A percentile compares a stretch with the other conserved stretches of the same genome.
Conservation (phyloP, 169 alveolate species). For the Cryptosporidium baileyi region DNA sequence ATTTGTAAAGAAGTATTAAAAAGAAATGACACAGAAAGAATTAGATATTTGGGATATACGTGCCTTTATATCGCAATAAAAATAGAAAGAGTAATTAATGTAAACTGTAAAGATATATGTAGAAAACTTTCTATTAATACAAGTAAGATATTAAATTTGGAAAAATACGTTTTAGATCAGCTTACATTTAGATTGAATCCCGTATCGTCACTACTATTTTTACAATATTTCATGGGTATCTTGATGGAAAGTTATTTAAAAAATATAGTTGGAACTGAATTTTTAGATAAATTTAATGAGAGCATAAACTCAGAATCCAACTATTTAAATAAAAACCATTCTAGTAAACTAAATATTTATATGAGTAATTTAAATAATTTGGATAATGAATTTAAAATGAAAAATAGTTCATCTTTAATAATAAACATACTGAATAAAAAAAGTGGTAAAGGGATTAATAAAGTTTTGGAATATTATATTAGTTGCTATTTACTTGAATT, state of each 20-base stretch:
- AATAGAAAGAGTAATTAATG: slow-evolving; percentile 34
- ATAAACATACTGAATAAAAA: slow-evolving; percentile 34
- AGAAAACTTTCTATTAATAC: background rate
- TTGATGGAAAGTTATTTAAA: slow-evolving; percentile 31
- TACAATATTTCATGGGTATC: slow-evolving; percentile 36
- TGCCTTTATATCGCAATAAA: slow-evolving; percentile 42
- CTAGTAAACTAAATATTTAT: background rate
- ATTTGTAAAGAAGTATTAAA: background rate
- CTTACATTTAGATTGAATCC: slow-evolving; percentile 65
- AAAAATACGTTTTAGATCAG: slow-evolving; percentile 4
- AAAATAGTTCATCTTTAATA: slow-evolving; percentile 30
- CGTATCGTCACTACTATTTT: slow-evolving; percentile 1
- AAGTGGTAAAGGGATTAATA: slow-evolving; percentile 22
- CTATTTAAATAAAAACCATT: too few relatives aligned
- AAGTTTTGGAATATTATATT: slow-evolving; percentile 49
- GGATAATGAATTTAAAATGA: background rate
- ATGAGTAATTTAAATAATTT: background rate
- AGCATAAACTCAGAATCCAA: too few relatives aligned
- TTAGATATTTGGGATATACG: slow-evolving; percentile 32
- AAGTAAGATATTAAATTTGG: background rate
- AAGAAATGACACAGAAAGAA: background rate
- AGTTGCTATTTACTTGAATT: slow-evolving; percentile 46
- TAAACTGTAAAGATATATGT: slow-evolving; percentile 13
- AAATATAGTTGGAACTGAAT: slow-evolving; percentile 8
- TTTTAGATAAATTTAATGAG: background rate